These are phyloP conservation scores for Teunomyces panamensis DNA, from an alignment of 805 yeast genomes.

Conservation along the genomic window DNA sequence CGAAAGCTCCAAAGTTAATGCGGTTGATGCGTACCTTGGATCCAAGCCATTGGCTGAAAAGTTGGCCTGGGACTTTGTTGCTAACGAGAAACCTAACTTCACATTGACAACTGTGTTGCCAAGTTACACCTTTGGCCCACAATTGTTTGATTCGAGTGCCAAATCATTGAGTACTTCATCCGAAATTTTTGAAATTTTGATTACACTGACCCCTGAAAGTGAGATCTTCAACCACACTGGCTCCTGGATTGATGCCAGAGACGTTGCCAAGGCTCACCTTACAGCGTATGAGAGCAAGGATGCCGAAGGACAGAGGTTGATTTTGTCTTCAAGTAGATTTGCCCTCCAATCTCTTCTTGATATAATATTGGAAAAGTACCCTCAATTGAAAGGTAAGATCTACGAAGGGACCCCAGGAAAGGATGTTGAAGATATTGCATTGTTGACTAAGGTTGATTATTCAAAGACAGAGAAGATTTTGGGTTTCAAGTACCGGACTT, in stretches of 20 bases:
- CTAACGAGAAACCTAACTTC: constrained; percentile 13
- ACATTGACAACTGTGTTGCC: constrained; percentile 13
- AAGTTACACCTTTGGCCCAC: constrained; percentile 18
- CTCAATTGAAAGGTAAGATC: constrained; percentile 15
- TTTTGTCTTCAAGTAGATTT: constrained; percentile 13
- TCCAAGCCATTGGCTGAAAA: constrained; percentile 36
- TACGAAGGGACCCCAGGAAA: constrained; percentile 18
- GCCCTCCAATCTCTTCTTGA: constrained; percentile 18
- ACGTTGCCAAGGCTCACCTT: constrained; percentile 20
- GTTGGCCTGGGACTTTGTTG: constrained; percentile 28
- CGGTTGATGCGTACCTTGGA: constrained; percentile 21
- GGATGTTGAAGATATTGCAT: constrained; percentile 4
- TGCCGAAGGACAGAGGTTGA: constrained; percentile 10
- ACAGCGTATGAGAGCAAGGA: constrained; percentile 12
- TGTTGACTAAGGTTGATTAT: constrained; percentile 13
- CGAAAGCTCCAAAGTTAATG: constrained; percentile 18
- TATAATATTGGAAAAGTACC: constrained; percentile 19
- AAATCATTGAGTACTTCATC: constrained; percentile 13
- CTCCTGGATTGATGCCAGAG: constrained; percentile 16
- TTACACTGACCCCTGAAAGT: constrained; percentile 7
- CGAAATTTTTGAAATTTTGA: constrained; percentile 8
- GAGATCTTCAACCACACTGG: constrained; percentile 5
- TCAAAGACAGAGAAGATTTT: constrained; percentile 17
- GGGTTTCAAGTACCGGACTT: constrained; percentile 17
- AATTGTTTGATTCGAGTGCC: constrained; percentile 13